Evolutionary conservation across 139 green algal species (phyloP).

Genomic region (Auxenochlorella pyrenoidosa): DNA sequence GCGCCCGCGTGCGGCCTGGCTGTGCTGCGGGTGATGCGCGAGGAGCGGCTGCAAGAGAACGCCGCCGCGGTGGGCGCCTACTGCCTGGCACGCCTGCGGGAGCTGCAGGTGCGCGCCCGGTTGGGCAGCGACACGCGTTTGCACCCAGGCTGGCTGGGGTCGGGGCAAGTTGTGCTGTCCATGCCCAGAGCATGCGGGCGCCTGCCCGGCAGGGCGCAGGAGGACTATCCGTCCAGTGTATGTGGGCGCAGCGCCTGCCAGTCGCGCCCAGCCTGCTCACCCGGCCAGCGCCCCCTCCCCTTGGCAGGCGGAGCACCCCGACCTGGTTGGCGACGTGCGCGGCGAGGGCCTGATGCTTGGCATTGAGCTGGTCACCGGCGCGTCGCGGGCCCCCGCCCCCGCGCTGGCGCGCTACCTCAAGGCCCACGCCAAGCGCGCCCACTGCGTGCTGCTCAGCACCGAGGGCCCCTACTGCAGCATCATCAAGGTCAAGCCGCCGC

Average conservation of each 20-base stretch:
- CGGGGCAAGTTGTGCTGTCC: too few relatives aligned
- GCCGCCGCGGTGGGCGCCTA: conserved; percentile 48
- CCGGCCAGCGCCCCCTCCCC: neutral
- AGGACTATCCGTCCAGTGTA: too few relatives aligned
- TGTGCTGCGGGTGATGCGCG: conserved; percentile 77
- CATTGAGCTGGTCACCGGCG: conserved; percentile 89
- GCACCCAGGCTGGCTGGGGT: too few relatives aligned
- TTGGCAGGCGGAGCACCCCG: conserved; percentile 72
- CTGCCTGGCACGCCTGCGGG: conserved; percentile 8
- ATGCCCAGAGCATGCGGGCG: too few relatives aligned
- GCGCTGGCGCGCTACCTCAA: conserved; percentile 77
- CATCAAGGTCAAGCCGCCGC: conserved; percentile 98
- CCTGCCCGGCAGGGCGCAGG: too few relatives aligned
- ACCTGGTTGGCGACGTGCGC: conserved; percentile 91
- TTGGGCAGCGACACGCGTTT: too few relatives aligned
- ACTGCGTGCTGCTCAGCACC: conserved; percentile 93
- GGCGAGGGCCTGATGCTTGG: conserved; percentile 95
- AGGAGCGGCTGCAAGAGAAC: conserved; percentile 43
- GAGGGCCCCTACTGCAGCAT: conserved; percentile 90
- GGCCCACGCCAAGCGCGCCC: conserved; percentile 82
- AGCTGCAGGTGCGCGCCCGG: conserved; percentile 17
- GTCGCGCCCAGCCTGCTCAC: too few relatives aligned
- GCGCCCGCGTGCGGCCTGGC: conserved; percentile 85
- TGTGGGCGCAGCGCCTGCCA: too few relatives aligned
- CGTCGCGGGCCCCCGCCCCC: conserved; percentile 81